phyloP scores from a whole-genome alignment of 1,284 basidiomycete genomes.

The Fistulinella cinereoalba region DNA sequence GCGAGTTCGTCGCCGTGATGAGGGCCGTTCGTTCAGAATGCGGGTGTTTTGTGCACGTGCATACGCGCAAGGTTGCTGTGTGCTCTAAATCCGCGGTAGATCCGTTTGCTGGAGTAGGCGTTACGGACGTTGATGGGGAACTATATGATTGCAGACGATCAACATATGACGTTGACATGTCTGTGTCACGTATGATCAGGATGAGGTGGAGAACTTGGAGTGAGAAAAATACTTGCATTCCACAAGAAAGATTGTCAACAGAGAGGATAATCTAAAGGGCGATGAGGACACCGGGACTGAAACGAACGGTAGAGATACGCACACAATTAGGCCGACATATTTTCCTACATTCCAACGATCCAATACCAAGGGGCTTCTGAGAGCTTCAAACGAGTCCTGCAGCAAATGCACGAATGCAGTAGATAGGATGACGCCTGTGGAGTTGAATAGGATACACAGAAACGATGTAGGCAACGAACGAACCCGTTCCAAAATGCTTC shows the following conservation, averaged over 20 bases:
- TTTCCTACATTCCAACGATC: slow-evolving; percentile 46
- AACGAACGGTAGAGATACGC: slow-evolving; percentile 27
- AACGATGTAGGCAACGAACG: not conserved
- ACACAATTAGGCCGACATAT: slow-evolving; percentile 72
- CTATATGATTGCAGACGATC: slow-evolving; percentile 61
- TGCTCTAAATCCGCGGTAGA: slow-evolving; percentile 12
- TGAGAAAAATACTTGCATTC: slow-evolving; percentile 58
- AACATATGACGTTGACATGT: slow-evolving; percentile 69
- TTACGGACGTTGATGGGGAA: slow-evolving; percentile 49
- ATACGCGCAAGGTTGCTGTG: slow-evolving; percentile 7
- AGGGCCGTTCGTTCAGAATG: slow-evolving; percentile 18
- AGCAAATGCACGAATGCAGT: slow-evolving; percentile 78
- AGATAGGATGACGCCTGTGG: slow-evolving; percentile 67
- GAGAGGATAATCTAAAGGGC: slow-evolving; percentile 50
- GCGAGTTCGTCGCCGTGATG: slow-evolving; percentile 7
- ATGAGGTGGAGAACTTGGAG: not conserved
- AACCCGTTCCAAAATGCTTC: slow-evolving; percentile 80
- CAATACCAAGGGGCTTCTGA: slow-evolving; percentile 48
- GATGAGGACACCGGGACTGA: slow-evolving; percentile 2
- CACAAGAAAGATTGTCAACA: slow-evolving; percentile 68
- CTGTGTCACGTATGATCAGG: slow-evolving; percentile 34
- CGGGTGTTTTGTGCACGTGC: not conserved
- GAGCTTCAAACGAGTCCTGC: slow-evolving; percentile 66
- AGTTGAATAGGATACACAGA: not conserved
- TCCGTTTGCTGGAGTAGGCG: slow-evolving; percentile 12